Evolutionary conservation across 768 basidiomycete species (phyloP).

Genomic region (Piloderma croceum): DNA sequence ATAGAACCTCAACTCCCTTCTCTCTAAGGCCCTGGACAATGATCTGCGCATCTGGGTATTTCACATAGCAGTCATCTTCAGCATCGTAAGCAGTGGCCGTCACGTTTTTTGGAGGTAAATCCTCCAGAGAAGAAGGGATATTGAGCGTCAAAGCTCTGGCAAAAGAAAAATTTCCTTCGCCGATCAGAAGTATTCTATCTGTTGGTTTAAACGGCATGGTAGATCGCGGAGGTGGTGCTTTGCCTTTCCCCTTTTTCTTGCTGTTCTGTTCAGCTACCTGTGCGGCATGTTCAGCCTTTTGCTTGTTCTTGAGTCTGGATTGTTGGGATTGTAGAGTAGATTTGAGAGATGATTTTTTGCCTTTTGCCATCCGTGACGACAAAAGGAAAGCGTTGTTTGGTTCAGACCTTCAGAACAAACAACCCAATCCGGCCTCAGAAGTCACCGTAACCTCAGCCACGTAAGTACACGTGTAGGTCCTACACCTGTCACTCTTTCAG

Average conservation of each 20-base stretch:
- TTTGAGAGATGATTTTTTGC: conserved; percentile 55
- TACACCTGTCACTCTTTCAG: conserved; percentile 26
- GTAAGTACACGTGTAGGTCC: too few species aligned
- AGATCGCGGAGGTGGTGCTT: conserved; percentile 29
- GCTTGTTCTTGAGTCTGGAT: conserved; percentile 54
- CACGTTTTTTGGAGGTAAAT: conserved; percentile 60
- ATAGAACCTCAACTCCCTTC: conserved; percentile 66
- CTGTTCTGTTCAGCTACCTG: conserved; percentile 43
- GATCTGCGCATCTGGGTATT: conserved; percentile 69
- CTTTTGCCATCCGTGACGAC: too few species aligned
- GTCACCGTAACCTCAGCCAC: too few species aligned
- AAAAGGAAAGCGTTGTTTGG: conserved; percentile 27
- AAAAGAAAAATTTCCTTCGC: conserved; percentile 96
- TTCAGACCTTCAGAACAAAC: neutral
- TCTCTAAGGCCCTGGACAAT: conserved; percentile 52
- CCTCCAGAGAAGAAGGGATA: conserved; percentile 35
- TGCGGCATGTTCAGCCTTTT: conserved; percentile 47
- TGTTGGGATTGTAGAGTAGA: conserved; percentile 67
- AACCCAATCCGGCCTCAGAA: too few species aligned
- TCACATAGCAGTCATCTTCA: conserved; percentile 66
- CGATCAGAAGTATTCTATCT: conserved; percentile 72
- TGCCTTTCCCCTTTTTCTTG: conserved; percentile 28
- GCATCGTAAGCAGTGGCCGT: conserved; percentile 84
- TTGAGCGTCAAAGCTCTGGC: conserved; percentile 61
- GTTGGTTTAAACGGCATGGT: conserved; percentile 62